Evolutionary conservation across 2,329 filamentous ascomycete genomes (phyloP).

Genomic region (Fusarium tricinctum): DNA sequence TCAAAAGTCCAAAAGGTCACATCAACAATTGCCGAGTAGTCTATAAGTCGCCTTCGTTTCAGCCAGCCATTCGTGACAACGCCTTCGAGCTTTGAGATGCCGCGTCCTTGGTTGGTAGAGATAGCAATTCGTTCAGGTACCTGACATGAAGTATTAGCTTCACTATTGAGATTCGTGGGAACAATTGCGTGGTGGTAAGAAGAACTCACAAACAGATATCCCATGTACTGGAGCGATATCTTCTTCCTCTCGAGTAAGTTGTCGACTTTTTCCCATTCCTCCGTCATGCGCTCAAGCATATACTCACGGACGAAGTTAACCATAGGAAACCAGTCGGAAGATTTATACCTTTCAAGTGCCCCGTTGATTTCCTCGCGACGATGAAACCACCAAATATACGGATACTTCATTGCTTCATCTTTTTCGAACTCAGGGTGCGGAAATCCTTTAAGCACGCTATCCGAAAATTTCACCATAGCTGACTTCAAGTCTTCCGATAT

Average conservation of each 20-base stretch:
- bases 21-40: not conserved
- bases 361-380: not conserved
- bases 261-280: constrained; percentile 1
- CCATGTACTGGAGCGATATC: not conserved
- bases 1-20: not conserved
- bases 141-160: not conserved
- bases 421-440: not conserved
- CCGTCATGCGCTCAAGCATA: not conserved
- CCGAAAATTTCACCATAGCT: not conserved
- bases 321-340: not conserved
- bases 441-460: not conserved
- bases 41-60: not conserved
- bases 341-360: not conserved
- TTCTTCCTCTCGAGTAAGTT: not conserved
- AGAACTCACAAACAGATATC: not conserved
- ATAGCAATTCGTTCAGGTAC: not conserved
- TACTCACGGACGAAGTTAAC: not conserved
- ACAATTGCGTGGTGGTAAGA: too few relatives aligned
- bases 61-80: not conserved
- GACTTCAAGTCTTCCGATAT: not conserved
- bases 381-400: constrained; percentile 9
- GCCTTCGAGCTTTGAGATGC: not conserved
- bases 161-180: too few relatives aligned
- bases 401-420: not conserved
- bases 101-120: not conserved